These are phyloP conservation scores for Verbascum thapsus DNA, from an alignment of 257 asterid genomes.

Conservation along the genomic window DNA sequence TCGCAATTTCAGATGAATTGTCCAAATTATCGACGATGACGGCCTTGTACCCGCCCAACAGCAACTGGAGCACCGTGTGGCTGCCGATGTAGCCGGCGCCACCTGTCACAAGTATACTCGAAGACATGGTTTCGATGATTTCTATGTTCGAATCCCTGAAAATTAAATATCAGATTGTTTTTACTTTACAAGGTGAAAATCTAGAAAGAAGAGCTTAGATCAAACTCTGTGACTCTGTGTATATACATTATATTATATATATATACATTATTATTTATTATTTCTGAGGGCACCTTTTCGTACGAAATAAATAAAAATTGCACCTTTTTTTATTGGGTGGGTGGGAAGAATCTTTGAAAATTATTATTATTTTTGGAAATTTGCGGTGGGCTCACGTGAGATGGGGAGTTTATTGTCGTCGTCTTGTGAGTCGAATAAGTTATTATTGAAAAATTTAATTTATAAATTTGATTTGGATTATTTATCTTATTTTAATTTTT, in stretches of 20 bases:
- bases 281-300: slow-evolving; percentile 3
- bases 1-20: slow-evolving; percentile 73
- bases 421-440: slow-evolving; percentile 21
- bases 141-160: slow-evolving; percentile 13
- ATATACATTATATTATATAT: background rate
- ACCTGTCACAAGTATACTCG: slow-evolving; percentile 51
- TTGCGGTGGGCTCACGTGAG: slow-evolving; percentile 35
- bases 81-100: slow-evolving; percentile 62
- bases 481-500: no score
- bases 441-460: background rate
- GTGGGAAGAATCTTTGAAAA: slow-evolving; percentile 30
- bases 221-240: slow-evolving; percentile 20
- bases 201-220: slow-evolving; percentile 26
- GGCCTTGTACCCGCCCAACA: slow-evolving; percentile 69
- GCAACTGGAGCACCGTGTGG: slow-evolving; percentile 80
- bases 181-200: slow-evolving; percentile 4
- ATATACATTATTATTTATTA: slow-evolving; percentile 23
- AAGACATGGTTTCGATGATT: slow-evolving; percentile 37
- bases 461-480: background rate
- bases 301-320: no score
- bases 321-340: slow-evolving; percentile 3
- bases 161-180: background rate
- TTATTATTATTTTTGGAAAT: slow-evolving; percentile 28
- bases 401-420: slow-evolving; percentile 33
- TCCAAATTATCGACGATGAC: slow-evolving; percentile 90